phyloP scores from a whole-genome alignment of 257 asterid species.

The Solanum rostratum region DNA sequence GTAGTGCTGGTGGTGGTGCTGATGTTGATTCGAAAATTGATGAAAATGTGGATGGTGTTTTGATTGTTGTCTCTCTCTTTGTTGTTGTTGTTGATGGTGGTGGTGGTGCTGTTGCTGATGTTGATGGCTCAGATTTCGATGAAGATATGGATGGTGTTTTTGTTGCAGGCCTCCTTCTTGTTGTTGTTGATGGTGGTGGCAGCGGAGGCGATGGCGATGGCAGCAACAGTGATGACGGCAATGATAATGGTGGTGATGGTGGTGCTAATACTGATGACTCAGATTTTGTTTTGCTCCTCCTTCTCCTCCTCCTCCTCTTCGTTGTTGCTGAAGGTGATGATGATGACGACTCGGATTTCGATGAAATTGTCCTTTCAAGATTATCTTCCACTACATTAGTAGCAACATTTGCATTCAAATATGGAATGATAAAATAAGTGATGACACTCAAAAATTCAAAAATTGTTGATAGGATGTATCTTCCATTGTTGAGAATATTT shows the following conservation, averaged over 20 bases:
- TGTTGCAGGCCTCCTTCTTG: neutral
- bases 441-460: neutral
- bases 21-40: neutral
- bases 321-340: too few species aligned
- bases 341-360: neutral
- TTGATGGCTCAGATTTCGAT: neutral
- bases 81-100: neutral
- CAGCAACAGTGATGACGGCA: too few species aligned
- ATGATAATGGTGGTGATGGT: neutral
- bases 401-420: neutral
- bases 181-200: rapidly evolving
- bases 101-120: neutral
- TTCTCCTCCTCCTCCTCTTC: too few species aligned
- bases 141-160: neutral
- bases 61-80: neutral
- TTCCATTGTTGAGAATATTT: neutral
- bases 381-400: neutral
- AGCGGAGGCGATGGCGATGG: rapidly evolving
- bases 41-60: neutral
- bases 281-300: neutral
- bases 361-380: too few species aligned
- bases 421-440: neutral
- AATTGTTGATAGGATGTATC: neutral
- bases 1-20: neutral
- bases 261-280: neutral